Conservation (phyloP, 768 basidiomycete genomes). For the Tephrocybe sp. region DNA sequence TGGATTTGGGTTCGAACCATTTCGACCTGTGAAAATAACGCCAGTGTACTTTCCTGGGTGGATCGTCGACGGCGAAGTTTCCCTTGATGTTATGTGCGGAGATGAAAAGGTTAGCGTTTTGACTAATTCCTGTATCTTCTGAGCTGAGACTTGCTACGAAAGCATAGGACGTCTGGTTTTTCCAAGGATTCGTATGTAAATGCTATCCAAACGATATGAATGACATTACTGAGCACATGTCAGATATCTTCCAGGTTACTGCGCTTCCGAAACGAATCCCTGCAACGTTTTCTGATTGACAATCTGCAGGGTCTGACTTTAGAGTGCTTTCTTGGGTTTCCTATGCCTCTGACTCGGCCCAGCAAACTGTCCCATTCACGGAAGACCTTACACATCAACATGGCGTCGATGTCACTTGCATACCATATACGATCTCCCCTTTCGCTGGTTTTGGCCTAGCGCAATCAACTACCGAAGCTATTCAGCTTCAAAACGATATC, state of each 20-base stretch:
- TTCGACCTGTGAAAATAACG: conserved; percentile 45
- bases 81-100: conserved; percentile 32
- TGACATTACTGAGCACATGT: conserved; percentile 16
- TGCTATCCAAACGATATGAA: neutral
- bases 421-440: conserved; percentile 58
- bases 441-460: conserved; percentile 44
- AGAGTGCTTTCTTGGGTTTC: conserved; percentile 46
- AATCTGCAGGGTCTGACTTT: conserved; percentile 39
- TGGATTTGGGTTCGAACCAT: conserved; percentile 33
- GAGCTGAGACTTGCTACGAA: conserved; percentile 2
- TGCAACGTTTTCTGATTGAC: conserved; percentile 1
- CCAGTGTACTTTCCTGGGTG: conserved; percentile 66
- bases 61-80: conserved; percentile 56
- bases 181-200: conserved; percentile 48
- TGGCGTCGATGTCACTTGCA: conserved; percentile 48
- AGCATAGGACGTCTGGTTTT: conserved; percentile 33
- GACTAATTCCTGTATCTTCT: neutral
- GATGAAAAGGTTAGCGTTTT: conserved; percentile 24
- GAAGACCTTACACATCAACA: conserved; percentile 46
- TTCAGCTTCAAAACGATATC: conserved; percentile 32
- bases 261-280: neutral
- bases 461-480: conserved; percentile 32
- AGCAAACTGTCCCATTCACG: conserved; percentile 46
- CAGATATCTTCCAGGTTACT: conserved; percentile 48
- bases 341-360: conserved; percentile 28